phyloP scores from a whole-genome alignment of 179 eudicot species.

The Amaranthus tricolor region DNA sequence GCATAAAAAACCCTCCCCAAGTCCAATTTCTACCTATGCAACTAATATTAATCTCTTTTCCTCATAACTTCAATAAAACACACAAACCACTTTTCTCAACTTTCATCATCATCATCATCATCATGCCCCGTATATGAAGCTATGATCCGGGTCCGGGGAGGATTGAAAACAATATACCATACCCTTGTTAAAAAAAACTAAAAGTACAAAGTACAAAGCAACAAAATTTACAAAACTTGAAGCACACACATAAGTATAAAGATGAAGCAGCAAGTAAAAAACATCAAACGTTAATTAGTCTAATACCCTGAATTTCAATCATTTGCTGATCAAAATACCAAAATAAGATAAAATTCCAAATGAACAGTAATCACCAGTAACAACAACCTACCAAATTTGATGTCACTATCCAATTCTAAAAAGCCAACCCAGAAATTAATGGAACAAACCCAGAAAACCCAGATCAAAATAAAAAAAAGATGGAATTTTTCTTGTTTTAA shows the following conservation, averaged over 20 bases:
- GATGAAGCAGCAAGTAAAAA: not conserved
- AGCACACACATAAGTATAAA: not conserved
- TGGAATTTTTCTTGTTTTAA: not conserved
- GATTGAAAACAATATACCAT: no score
- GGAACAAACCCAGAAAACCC: conserved; percentile 11
- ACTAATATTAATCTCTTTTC: not conserved
- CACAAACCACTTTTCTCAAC: not conserved
- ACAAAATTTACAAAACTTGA: not conserved
- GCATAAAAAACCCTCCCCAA: not conserved
- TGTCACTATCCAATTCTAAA: not conserved
- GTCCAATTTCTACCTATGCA: not conserved
- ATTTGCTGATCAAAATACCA: conserved; percentile 11
- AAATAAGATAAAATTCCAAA: not conserved
- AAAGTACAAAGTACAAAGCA: not conserved
- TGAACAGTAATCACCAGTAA: not conserved
- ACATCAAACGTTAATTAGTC: not conserved
- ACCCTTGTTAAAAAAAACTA: conserved; percentile 2
- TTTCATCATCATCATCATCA: not conserved
- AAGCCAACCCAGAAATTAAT: not conserved
- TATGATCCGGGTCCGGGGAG: no score
- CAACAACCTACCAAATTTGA: not conserved
- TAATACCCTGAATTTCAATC: not conserved
- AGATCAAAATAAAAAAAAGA: conserved; percentile 20
- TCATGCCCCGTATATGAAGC: no score
- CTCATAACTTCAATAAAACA: conserved; percentile 11